Evolutionary conservation across 306 rosid genomes (phyloP).

Genomic region (Vigna nakashimae): DNA sequence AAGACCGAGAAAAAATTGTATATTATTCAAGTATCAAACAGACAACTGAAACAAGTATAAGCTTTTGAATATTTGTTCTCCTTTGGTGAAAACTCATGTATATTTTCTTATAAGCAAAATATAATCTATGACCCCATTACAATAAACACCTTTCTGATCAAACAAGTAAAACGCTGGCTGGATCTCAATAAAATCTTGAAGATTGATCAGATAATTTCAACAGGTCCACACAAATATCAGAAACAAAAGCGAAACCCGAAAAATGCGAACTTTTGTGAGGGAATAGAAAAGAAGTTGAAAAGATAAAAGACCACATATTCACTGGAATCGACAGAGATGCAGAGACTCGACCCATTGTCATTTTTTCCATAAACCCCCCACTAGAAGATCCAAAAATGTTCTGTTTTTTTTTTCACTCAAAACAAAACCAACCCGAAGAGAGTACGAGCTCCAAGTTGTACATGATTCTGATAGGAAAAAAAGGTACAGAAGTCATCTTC

Average conservation of each 20-base stretch:
- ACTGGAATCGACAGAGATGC: conserved; percentile 37
- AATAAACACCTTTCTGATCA: not conserved
- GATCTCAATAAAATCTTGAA: conserved; percentile 22
- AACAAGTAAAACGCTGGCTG: not conserved
- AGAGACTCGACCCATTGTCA: conserved; percentile 21
- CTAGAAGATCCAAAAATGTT: conserved; percentile 41
- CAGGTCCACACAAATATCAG: not conserved
- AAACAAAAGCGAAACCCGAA: not conserved
- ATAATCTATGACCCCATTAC: not conserved
- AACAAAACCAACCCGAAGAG: conserved; percentile 39
- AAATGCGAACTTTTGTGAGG: conserved; percentile 3
- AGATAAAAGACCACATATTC: conserved; percentile 14
- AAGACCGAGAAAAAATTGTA: not conserved
- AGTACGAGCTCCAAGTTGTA: not conserved
- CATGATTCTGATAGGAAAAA: conserved; percentile 18
- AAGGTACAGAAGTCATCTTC: conserved; percentile 2
- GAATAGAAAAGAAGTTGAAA: not conserved
- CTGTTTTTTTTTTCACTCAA: not conserved
- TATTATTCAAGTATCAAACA: conserved; percentile 34
- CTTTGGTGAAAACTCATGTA: no score
- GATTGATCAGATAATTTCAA: not conserved
- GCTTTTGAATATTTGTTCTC: no score
- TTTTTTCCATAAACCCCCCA: conserved; percentile 26
- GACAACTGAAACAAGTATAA: conserved; percentile 6
- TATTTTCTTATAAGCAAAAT: not conserved